Percentiles rank a stretch among this genome's conserved stretches.
These are phyloP conservation scores for Stachybotrys elegans DNA, from an alignment of 2,329 filamentous ascomycete species.

Conservation along the genomic window DNA sequence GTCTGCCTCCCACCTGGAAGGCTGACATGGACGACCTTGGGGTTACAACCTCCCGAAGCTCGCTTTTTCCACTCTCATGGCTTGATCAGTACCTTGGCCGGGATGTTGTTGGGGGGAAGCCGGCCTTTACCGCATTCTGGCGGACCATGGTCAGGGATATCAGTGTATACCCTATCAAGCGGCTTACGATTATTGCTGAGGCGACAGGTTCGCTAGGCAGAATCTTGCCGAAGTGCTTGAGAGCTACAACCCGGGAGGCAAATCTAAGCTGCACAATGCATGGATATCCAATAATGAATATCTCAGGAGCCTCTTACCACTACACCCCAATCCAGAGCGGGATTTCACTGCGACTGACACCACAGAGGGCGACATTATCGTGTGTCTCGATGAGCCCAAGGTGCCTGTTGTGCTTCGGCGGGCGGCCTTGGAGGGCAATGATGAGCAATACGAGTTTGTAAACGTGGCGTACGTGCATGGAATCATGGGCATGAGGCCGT, in stretches of 20 bases:
- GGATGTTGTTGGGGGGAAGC: background rate
- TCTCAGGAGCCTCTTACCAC: too few relatives aligned
- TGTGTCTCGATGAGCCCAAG: background rate
- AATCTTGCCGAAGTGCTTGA: too few relatives aligned
- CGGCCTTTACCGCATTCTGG: constrained; percentile 1
- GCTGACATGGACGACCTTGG: too few relatives aligned
- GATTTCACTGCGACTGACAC: background rate
- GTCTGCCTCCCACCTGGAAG: too few relatives aligned
- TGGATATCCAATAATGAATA: too few relatives aligned
- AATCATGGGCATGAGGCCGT: constrained; percentile 1
- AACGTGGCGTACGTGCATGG: constrained; percentile 1
- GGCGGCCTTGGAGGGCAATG: too few relatives aligned
- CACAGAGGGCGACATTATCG: background rate
- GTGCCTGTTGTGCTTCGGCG: background rate
- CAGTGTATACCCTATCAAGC: background rate
- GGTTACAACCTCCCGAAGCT: too few relatives aligned
- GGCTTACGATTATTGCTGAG: too few relatives aligned
- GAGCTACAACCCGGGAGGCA: too few relatives aligned
- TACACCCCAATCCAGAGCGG: background rate
- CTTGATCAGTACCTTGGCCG: background rate
- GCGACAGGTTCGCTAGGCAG: too few relatives aligned
- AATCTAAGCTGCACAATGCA: too few relatives aligned
- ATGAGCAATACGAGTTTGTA: background rate
- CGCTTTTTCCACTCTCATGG: background rate
- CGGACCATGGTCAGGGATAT: background rate